Conservation (phyloP, 1,139 yeast genomes). For the Candida sojae region DNA sequence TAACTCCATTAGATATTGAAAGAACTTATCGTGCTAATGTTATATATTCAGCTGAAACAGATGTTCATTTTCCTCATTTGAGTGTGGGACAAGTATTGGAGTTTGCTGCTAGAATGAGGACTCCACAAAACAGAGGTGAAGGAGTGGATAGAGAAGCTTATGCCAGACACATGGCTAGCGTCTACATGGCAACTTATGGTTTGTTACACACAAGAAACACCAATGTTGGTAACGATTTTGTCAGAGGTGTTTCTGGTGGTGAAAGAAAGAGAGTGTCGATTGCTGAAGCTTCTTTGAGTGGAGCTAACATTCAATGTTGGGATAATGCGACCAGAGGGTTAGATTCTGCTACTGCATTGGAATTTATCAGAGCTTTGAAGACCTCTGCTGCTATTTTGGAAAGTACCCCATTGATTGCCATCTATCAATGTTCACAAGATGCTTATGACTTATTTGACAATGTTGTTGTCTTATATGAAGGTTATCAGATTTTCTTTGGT, state of each 20-base stretch:
- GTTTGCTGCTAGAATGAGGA: slow-evolving; percentile 45
- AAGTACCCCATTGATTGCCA: slow-evolving; percentile 70
- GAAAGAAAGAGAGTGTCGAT: slow-evolving; percentile 48
- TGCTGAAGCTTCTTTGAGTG: slow-evolving; percentile 41
- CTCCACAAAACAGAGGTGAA: slow-evolving; percentile 40
- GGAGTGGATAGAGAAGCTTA: slow-evolving; percentile 38
- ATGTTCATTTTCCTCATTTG: slow-evolving; percentile 55
- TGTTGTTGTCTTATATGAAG: slow-evolving; percentile 71
- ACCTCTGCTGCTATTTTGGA: slow-evolving; percentile 60
- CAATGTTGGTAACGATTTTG: slow-evolving; percentile 38
- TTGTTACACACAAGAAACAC: slow-evolving; percentile 35
- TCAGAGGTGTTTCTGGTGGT: slow-evolving; percentile 46
- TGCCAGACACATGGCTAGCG: slow-evolving; percentile 44
- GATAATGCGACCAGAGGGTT: slow-evolving; percentile 65
- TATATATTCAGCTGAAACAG: slow-evolving; percentile 54
- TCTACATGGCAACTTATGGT: slow-evolving; percentile 45
- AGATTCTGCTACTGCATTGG: slow-evolving; percentile 66
- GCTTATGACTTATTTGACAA: slow-evolving; percentile 64
- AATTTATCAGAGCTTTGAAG: slow-evolving; percentile 69
- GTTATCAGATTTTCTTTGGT: slow-evolving; percentile 78
- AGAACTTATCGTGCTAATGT: slow-evolving; percentile 52
- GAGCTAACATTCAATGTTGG: slow-evolving; percentile 53
- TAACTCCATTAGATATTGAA: slow-evolving; percentile 42
- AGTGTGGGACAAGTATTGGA: slow-evolving; percentile 54
- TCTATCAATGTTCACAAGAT: slow-evolving; percentile 53